Conservation (phyloP, 108 stramenopile genomes). For the Skeletonema marinoi region DNA sequence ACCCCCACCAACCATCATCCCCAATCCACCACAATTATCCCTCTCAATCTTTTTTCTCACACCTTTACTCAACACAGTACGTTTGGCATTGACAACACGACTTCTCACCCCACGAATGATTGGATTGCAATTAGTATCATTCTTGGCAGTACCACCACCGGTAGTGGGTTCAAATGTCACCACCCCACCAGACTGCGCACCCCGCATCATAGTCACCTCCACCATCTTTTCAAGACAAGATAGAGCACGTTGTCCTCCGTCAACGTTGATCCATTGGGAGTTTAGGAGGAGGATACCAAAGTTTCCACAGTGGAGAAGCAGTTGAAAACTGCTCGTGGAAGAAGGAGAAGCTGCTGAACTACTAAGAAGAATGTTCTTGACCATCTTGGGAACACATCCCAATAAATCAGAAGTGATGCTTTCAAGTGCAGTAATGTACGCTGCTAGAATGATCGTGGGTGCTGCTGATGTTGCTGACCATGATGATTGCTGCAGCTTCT, state of each 20-base stretch:
- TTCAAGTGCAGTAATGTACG: conserved; percentile 60
- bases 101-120: conserved; percentile 47
- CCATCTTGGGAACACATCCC: conserved; percentile 21
- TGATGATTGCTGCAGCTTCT: not conserved
- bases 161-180: conserved; percentile 36
- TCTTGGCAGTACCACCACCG: too few relatives aligned
- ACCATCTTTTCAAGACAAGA: conserved; percentile 68
- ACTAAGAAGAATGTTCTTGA: not conserved
- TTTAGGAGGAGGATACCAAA: conserved; percentile 71
- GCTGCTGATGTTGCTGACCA: conserved; percentile 15
- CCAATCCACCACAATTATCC: conserved; percentile 1
- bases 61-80: conserved; percentile 59
- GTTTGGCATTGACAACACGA: conserved; percentile 75
- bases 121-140: not conserved
- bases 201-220: conserved; percentile 79
- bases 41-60: conserved; percentile 43
- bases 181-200: conserved; percentile 76
- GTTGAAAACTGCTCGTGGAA: not conserved
- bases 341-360: too few relatives aligned
- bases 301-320: conserved; percentile 66
- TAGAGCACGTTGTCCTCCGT: conserved; percentile 51
- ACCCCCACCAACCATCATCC: not conserved
- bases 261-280: conserved; percentile 48
- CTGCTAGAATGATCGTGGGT: conserved; percentile 19
- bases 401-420: conserved; percentile 63